Conservation (phyloP, 2,329 filamentous ascomycete species). For the Podosphaera xanthii region DNA sequence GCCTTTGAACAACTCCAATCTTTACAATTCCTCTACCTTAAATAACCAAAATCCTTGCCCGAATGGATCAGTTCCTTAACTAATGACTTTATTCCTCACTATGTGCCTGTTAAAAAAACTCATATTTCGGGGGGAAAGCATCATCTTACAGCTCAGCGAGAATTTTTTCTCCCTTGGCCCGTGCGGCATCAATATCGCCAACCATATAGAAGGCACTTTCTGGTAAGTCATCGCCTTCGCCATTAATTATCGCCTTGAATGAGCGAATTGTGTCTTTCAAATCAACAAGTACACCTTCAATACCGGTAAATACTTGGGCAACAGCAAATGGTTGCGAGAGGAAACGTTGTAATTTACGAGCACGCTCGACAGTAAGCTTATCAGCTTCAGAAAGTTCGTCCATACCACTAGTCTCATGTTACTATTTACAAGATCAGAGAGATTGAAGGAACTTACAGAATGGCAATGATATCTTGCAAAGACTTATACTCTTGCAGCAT, state of each 20-base stretch:
- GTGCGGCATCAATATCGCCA: conserved; percentile 79
- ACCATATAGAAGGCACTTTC: conserved; percentile 45
- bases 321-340: conserved; percentile 96
- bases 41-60: neutral
- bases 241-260: conserved; percentile 71
- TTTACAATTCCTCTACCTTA: neutral
- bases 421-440: neutral
- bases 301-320: conserved; percentile 53
- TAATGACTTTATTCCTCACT: neutral
- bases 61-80: neutral
- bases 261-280: conserved; percentile 94
- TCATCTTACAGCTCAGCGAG: conserved; percentile 52
- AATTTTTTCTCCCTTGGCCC: conserved; percentile 98
- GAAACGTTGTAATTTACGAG: conserved; percentile 99
- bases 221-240: conserved; percentile 87
- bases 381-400: conserved; percentile 97
- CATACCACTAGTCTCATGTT: conserved; percentile 40
- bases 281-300: conserved; percentile 83
- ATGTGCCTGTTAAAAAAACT: neutral
- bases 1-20: neutral
- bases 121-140: neutral
- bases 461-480: conserved; percentile 99
- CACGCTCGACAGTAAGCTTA: conserved; percentile 99
- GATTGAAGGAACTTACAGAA: conserved; percentile 31
- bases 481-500: conserved; percentile 99